A percentile compares a stretch with the other conserved stretches of the same genome.
Evolutionary conservation across 495 filamentous ascomycete genomes (phyloP).

Genomic region (Podospora pseudocomata): DNA sequence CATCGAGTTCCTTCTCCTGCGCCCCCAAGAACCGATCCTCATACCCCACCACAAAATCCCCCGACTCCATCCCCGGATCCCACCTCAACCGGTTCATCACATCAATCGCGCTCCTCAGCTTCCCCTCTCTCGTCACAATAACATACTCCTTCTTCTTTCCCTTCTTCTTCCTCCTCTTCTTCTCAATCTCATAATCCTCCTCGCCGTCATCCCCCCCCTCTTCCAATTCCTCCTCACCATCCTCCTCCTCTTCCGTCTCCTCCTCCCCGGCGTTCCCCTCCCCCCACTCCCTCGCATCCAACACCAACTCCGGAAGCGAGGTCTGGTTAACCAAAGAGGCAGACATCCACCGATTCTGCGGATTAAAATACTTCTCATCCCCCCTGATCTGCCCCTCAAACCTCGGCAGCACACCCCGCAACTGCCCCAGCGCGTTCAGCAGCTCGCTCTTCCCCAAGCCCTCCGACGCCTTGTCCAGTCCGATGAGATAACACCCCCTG

Average conservation of each 20-base stretch:
- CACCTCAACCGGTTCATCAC: conserved; percentile 70
- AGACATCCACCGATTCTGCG: conserved; percentile 45
- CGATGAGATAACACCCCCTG: conserved; percentile 55
- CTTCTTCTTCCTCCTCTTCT: not conserved
- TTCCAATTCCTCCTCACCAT: conserved; percentile 34
- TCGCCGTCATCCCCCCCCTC: conserved; percentile 18
- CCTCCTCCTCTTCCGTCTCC: conserved; percentile 29
- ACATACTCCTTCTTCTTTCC: conserved; percentile 13
- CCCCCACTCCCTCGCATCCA: conserved; percentile 51
- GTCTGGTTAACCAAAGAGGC: conserved; percentile 37
- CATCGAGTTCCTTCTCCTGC: conserved; percentile 57
- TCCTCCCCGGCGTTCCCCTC: conserved; percentile 39
- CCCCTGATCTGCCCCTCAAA: conserved; percentile 47
- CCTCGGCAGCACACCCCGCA: conserved; percentile 39
- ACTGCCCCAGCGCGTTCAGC: conserved; percentile 29
- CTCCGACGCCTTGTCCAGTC: conserved; percentile 39
- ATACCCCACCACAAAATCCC: conserved; percentile 71
- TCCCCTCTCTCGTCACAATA: conserved; percentile 20
- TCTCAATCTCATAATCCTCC: not conserved
- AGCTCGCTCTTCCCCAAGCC: conserved; percentile 31
- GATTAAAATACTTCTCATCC: conserved; percentile 49
- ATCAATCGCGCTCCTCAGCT: conserved; percentile 51
- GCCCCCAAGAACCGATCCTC: conserved; percentile 68
- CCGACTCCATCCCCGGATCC: conserved; percentile 58
- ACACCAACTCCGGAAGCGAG: conserved; percentile 36